These are phyloP conservation scores for Aspergillus panamensis DNA, from an alignment of 495 filamentous ascomycete genomes.

Conservation along the genomic window DNA sequence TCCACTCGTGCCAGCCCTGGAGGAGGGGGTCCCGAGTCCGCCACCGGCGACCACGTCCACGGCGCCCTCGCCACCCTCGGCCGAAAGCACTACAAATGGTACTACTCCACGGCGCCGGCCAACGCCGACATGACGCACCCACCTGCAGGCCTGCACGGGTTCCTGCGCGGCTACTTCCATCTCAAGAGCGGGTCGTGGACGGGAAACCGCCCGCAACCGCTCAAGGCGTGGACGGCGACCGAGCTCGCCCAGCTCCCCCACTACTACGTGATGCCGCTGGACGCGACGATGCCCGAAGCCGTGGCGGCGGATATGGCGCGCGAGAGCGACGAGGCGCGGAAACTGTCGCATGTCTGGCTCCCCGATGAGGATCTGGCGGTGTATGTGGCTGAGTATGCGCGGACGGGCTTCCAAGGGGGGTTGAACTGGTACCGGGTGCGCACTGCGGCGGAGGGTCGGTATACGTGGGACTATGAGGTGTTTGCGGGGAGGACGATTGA, in stretches of 20 bases:
- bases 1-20: slow-evolving; percentile 12
- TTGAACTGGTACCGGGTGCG: slow-evolving; percentile 67
- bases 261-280: slow-evolving; percentile 65
- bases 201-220: slow-evolving; percentile 49
- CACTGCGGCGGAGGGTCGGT: slow-evolving; percentile 44
- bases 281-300: slow-evolving; percentile 54
- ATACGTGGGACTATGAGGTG: slow-evolving; percentile 49
- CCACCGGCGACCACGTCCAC: slow-evolving; percentile 37
- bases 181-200: slow-evolving; percentile 62
- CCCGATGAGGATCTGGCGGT: slow-evolving; percentile 53
- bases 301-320: slow-evolving; percentile 51
- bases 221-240: slow-evolving; percentile 52
- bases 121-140: slow-evolving; percentile 57
- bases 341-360: slow-evolving; percentile 47
- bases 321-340: slow-evolving; percentile 35
- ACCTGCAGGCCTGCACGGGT: slow-evolving; percentile 49
- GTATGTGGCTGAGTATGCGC: slow-evolving; percentile 56
- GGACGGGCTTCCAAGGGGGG: slow-evolving; percentile 69
- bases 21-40: slow-evolving; percentile 30
- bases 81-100: slow-evolving; percentile 68
- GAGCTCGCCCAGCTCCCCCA: slow-evolving; percentile 57
- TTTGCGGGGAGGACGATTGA: slow-evolving; percentile 63
- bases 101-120: slow-evolving; percentile 57
- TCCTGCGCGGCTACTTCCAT: slow-evolving; percentile 65
- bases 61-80: slow-evolving; percentile 49